A percentile compares a stretch with the other conserved stretches of the same genome.
Evolutionary conservation across 2,329 filamentous ascomycete genomes (phyloP).

Genomic region (Thielaviopsis euricoi): DNA sequence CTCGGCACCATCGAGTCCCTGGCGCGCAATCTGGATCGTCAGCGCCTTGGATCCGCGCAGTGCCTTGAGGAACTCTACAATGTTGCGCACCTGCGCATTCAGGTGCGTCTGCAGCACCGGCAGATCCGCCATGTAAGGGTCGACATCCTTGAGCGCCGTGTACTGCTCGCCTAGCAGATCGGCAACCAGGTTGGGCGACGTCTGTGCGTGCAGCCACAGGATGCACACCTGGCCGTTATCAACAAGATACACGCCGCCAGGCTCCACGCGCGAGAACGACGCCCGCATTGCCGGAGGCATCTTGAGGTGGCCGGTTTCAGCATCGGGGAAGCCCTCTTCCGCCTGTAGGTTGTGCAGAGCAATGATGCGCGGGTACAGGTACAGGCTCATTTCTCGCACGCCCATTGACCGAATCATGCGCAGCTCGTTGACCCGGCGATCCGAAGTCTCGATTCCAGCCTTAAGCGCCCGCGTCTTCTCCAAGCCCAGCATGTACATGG

Average conservation of each 20-base stretch:
- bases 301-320: constrained; percentile 67
- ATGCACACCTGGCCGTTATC: constrained; percentile 90
- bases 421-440: constrained; percentile 81
- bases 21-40: constrained; percentile 76
- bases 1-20: constrained; percentile 86
- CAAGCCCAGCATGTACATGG: constrained; percentile 86
- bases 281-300: constrained; percentile 69
- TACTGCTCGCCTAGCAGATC: constrained; percentile 78
- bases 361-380: constrained; percentile 89
- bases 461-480: constrained; percentile 89
- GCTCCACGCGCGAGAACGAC: constrained; percentile 75
- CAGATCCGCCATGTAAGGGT: constrained; percentile 63
- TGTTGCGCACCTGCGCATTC: constrained; percentile 87
- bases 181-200: constrained; percentile 76
- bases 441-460: constrained; percentile 75
- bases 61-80: constrained; percentile 69
- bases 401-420: constrained; percentile 82
- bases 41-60: constrained; percentile 75
- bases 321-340: constrained; percentile 80
- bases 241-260: constrained; percentile 84
- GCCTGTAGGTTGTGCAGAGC: constrained; percentile 77
- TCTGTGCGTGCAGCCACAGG: constrained; percentile 82
- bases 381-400: constrained; percentile 67
- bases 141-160: constrained; percentile 49
- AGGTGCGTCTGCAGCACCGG: constrained; percentile 82